Conservation (phyloP, 1,139 yeast genomes). For the Candida sojae region DNA sequence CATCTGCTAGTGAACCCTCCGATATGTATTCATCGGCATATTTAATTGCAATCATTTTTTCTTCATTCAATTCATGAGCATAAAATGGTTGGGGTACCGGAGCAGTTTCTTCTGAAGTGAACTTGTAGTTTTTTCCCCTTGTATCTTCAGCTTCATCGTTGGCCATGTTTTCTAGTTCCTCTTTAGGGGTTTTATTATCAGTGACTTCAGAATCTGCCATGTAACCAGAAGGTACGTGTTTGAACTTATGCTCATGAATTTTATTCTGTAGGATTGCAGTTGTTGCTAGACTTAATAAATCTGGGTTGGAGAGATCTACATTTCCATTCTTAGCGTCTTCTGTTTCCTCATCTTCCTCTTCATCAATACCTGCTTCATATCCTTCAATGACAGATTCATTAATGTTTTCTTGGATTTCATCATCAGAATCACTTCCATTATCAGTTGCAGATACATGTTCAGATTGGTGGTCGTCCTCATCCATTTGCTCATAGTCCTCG, state of each 20-base stretch:
- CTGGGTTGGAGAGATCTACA: slow-evolving; percentile 11
- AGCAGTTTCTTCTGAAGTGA: slow-evolving; percentile 13
- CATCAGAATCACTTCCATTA: slow-evolving; percentile 6
- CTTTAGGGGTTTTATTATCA: slow-evolving; percentile 11
- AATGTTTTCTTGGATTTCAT: neutral
- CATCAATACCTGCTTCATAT: slow-evolving; percentile 18
- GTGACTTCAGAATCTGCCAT: slow-evolving; percentile 24
- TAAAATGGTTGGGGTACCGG: slow-evolving; percentile 23
- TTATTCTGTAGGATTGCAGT: slow-evolving; percentile 13
- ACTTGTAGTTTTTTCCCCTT: neutral
- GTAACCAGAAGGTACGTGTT: slow-evolving; percentile 18
- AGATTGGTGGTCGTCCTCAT: neutral
- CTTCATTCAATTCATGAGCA: slow-evolving; percentile 12
- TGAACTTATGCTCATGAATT: slow-evolving; percentile 8
- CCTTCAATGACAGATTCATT: slow-evolving; percentile 14
- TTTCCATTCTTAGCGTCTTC: slow-evolving; percentile 14
- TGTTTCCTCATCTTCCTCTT: slow-evolving; percentile 17
- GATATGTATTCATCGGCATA: slow-evolving; percentile 23
- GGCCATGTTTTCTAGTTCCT: slow-evolving; percentile 6
- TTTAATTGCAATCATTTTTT: slow-evolving; percentile 9
- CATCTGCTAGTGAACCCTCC: slow-evolving; percentile 32
- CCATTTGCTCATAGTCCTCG: neutral
- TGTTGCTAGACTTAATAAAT: slow-evolving; percentile 15
- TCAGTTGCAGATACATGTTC: neutral
- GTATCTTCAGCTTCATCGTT: slow-evolving; percentile 7